Conservation (phyloP, 495 filamentous ascomycete genomes). For the Cercophora newfieldiana region DNA sequence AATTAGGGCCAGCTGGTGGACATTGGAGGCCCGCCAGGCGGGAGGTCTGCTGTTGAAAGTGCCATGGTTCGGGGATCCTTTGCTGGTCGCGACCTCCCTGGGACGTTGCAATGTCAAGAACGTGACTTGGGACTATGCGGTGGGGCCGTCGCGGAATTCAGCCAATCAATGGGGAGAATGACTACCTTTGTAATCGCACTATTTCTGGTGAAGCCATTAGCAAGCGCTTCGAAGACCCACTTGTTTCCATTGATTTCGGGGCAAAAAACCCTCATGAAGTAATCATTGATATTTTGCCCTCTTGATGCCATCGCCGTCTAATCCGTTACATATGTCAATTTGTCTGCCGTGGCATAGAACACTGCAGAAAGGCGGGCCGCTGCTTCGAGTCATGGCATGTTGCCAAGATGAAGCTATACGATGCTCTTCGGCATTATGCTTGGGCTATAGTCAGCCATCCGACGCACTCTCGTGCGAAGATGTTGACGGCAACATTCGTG, state of each 20-base stretch:
- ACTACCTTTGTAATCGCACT: conserved; percentile 15
- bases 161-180: conserved; percentile 5
- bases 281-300: background rate
- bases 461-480: background rate
- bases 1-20: conserved; percentile 7
- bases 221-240: background rate
- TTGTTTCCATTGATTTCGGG: too few relatives aligned
- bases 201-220: conserved; percentile 13
- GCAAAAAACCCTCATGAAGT: too few relatives aligned
- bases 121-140: background rate
- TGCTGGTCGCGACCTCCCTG: background rate
- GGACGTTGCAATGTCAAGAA: background rate
- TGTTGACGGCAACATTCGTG: background rate
- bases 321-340: background rate
- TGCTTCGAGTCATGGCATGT: background rate
- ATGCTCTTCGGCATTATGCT: background rate
- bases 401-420: background rate
- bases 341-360: background rate
- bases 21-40: conserved; percentile 1
- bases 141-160: background rate
- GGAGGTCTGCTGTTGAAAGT: background rate
- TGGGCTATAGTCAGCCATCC: background rate
- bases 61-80: background rate
- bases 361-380: conserved; percentile 10
- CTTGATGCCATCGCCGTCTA: background rate